Base-by-base conservation (phyloP, 306 rosid genomes). In the Lathyrus aphaca region DNA sequence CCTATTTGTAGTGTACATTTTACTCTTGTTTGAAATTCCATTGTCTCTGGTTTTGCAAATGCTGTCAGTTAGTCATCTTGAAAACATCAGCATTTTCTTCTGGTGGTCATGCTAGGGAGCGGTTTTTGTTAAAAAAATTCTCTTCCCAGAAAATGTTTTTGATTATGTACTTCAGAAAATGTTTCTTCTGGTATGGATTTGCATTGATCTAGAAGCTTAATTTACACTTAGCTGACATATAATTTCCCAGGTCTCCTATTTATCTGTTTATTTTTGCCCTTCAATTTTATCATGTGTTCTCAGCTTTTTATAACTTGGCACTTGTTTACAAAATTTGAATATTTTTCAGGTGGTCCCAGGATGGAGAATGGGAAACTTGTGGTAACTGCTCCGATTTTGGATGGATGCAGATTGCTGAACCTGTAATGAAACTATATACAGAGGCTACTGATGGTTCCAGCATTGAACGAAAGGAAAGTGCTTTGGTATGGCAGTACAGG, bases 361-460 rank as follows among this genome's bases (percentile, higher is more conserved):
- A 65, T 50, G 80, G 72, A 70, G 83, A 80, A 46, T 90, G 96
- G 94, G 83, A 85, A 74, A 70, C 65, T 43, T 78, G 85, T 66
- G 86, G 86, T 54, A 88, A 83, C 51, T 72, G 74, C 80, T 60
- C 80, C 4, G 96, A 82, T 1, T 85, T 90, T 59, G 91, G 89
- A 21, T 90, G 96, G 96, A 90, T 85, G 91, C 88, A 84, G 66
- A 85, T 86, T 49, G 94, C 81, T 15, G 84, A 90, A 80, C 96
- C 96, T 53, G 88, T 87, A 14, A 85, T 90, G 91, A 82, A 77
- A 56, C 73, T 78, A 21, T 90, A 90, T 70, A 87, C 94, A 13
- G 96, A 90, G 85, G 87, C 96, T 40, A 90, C 96, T 49, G 96
- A 87, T 79, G 96, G 96, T 70, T 85, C 96, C 49, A 50, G 74